Conservation (phyloP, 2,329 filamentous ascomycete species). For the Penicillium sp. region DNA sequence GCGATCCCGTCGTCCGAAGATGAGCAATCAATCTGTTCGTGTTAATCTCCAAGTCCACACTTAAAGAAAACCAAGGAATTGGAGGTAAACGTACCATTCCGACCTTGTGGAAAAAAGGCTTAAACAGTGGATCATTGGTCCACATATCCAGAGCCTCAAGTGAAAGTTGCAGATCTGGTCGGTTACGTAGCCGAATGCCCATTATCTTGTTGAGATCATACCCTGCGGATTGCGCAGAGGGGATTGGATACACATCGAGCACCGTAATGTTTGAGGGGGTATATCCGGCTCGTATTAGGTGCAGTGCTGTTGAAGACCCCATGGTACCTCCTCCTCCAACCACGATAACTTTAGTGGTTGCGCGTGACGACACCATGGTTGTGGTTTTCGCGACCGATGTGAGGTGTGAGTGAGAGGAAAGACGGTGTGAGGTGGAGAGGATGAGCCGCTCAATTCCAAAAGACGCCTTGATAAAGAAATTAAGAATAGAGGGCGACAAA, state of each 20-base stretch:
- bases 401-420: background rate
- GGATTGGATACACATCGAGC: constrained; percentile 50
- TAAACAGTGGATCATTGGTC: constrained; percentile 47
- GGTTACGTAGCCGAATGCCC: constrained; percentile 14
- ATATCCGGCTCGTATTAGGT: constrained; percentile 48
- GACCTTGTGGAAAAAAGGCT: constrained; percentile 48
- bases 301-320: constrained; percentile 51
- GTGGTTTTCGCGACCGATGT: background rate
- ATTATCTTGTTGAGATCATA: constrained; percentile 54
- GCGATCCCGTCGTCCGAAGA: constrained; percentile 35
- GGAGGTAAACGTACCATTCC: constrained; percentile 36
- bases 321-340: constrained; percentile 53
- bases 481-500: background rate
- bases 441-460: background rate
- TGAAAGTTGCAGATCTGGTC: constrained; percentile 14
- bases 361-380: constrained; percentile 7
- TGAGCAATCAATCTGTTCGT: constrained; percentile 33
- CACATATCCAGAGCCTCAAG: constrained; percentile 42
- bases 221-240: constrained; percentile 50
- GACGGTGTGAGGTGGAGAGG: too few species aligned
- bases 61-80: too few species aligned
- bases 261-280: constrained; percentile 47
- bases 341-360: constrained; percentile 12
- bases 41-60: background rate
- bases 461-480: background rate